Evolutionary conservation across 2,329 filamentous ascomycete species (phyloP).

Genomic region (Venturia pyrina): DNA sequence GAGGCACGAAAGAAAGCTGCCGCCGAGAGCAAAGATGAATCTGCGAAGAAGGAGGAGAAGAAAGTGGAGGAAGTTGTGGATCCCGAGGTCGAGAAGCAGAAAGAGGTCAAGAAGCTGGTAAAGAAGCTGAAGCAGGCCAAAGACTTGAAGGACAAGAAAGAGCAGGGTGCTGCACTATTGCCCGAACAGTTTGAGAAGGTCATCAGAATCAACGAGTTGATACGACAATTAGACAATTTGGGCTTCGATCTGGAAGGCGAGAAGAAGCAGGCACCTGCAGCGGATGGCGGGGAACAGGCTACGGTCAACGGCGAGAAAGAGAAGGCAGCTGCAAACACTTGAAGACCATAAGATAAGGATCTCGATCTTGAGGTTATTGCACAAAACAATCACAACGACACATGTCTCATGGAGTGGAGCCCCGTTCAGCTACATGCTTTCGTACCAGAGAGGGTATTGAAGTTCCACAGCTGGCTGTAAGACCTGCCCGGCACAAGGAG

Average conservation of each 20-base stretch:
- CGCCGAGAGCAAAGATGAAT: conserved; percentile 16
- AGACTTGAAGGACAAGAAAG: conserved; percentile 84
- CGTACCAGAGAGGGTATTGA: neutral
- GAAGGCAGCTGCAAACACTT: neutral
- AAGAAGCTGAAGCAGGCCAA: conserved; percentile 94
- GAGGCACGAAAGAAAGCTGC: conserved; percentile 56
- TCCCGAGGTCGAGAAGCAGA: conserved; percentile 71
- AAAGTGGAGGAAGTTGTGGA: conserved; percentile 37
- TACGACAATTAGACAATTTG: conserved; percentile 74
- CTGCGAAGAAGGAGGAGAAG: conserved; percentile 14
- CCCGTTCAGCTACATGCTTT: neutral
- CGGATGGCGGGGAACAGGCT: neutral
- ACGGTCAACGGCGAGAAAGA: neutral
- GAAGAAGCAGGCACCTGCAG: conserved; percentile 29
- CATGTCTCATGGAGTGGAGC: neutral
- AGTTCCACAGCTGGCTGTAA: neutral
- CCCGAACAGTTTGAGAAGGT: conserved; percentile 97
- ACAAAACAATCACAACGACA: neutral
- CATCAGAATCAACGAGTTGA: conserved; percentile 89
- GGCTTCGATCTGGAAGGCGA: conserved; percentile 77
- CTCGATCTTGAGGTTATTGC: neutral
- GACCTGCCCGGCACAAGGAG: neutral
- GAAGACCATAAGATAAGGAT: neutral
- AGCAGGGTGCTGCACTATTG: conserved; percentile 69
- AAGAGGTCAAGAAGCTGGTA: conserved; percentile 80